phyloP scores from a whole-genome alignment of 2,329 filamentous ascomycete genomes.

The Xylaria sp. region DNA sequence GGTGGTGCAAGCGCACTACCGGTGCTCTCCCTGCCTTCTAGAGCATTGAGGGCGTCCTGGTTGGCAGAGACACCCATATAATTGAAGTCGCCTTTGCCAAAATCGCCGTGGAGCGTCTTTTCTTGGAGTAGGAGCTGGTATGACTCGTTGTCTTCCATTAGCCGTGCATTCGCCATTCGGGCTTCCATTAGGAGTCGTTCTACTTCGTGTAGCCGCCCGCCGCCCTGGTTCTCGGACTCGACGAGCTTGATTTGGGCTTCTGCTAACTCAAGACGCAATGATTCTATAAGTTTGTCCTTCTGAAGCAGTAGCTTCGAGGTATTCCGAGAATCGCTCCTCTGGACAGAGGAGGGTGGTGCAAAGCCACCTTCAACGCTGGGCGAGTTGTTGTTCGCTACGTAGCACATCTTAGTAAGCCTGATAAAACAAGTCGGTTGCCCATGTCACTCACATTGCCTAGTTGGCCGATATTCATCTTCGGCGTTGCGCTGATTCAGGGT shows the following conservation, averaged over 20 bases:
- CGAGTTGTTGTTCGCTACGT: constrained; percentile 64
- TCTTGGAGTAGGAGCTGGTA: constrained; percentile 95
- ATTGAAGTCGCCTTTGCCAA: constrained; percentile 83
- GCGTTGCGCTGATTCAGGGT: constrained; percentile 76
- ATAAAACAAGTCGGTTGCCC: background rate
- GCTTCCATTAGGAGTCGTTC: constrained; percentile 90
- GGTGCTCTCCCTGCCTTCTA: constrained; percentile 63
- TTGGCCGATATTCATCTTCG: constrained; percentile 66
- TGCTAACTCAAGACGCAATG: constrained; percentile 87
- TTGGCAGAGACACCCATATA: constrained; percentile 69
- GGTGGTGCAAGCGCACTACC: constrained; percentile 44
- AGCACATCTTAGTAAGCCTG: constrained; percentile 36
- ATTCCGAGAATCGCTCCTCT: constrained; percentile 88
- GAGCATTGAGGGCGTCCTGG: constrained; percentile 70
- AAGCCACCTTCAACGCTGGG: constrained; percentile 83
- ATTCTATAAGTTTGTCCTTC: constrained; percentile 97
- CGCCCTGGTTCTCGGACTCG: constrained; percentile 92
- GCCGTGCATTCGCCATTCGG: constrained; percentile 91
- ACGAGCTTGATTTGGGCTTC: constrained; percentile 96
- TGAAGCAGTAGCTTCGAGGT: constrained; percentile 91
- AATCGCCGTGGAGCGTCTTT: constrained; percentile 94
- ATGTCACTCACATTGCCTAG: constrained; percentile 64
- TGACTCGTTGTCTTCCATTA: constrained; percentile 99
- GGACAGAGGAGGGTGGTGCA: constrained; percentile 83
- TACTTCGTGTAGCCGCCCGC: constrained; percentile 87